These are phyloP conservation scores for Nicotiana rustica DNA, from an alignment of 305 asterid species.

Conservation along the genomic window DNA sequence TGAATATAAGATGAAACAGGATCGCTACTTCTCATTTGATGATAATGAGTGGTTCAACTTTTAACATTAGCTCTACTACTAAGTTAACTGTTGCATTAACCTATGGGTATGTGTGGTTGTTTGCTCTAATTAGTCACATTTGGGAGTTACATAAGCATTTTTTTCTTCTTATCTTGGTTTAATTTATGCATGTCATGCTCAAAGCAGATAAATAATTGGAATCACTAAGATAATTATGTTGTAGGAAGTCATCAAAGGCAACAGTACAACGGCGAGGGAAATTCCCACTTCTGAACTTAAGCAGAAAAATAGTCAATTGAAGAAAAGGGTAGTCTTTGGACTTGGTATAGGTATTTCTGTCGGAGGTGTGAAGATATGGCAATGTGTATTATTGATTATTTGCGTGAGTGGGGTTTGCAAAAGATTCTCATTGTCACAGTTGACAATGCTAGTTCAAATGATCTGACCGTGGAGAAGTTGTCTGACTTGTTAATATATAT, in stretches of 20 bases:
- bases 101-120: not conserved
- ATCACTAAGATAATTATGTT: constrained; percentile 51
- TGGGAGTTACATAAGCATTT: not conserved
- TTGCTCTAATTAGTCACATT: constrained; percentile 13
- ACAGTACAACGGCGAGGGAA: constrained; percentile 48
- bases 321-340: constrained; percentile 83
- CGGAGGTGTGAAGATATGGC: constrained; percentile 59
- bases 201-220: constrained; percentile 42
- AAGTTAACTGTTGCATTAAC: not conserved
- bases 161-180: not conserved
- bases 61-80: not conserved
- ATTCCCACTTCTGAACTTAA: constrained; percentile 47
- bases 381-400: no score
- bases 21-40: not conserved
- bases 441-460: no score
- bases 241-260: constrained; percentile 70
- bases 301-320: constrained; percentile 70
- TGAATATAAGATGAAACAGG: not conserved
- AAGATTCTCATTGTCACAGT: no score
- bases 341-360: constrained; percentile 79
- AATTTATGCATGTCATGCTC: not conserved
- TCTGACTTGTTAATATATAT: no score
- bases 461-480: no score
- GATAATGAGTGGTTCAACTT: not conserved
- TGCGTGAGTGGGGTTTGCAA: no score